A percentile compares a stretch with the other conserved stretches of the same genome.
phyloP scores from a whole-genome alignment of 2,329 filamentous ascomycete genomes.

The Trematosphaeria pertusa region DNA sequence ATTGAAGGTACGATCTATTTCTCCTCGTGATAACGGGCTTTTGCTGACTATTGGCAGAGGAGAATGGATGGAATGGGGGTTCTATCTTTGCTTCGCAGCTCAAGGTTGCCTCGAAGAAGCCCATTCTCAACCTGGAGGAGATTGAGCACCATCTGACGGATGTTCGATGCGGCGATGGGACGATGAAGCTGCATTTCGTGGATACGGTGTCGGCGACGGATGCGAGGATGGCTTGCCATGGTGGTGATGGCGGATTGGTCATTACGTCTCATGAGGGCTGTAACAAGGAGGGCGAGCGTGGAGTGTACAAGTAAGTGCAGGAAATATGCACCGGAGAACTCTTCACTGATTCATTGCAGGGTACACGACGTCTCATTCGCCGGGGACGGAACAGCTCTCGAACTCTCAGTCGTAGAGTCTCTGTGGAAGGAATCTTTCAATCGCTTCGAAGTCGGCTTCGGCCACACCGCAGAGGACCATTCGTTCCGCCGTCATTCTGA shows the following conservation, averaged over 20 bases:
- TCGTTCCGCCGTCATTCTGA: slow-evolving; percentile 37
- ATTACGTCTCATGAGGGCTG: slow-evolving; percentile 48
- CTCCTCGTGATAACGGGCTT: not conserved
- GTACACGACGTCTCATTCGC: slow-evolving; percentile 29
- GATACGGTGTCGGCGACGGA: slow-evolving; percentile 32
- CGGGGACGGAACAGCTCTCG: slow-evolving; percentile 33
- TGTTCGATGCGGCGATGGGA: slow-evolving; percentile 34
- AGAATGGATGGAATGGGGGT: slow-evolving; percentile 31
- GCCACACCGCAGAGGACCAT: slow-evolving; percentile 39
- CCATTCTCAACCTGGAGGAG: slow-evolving; percentile 45
- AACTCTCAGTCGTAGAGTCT: slow-evolving; percentile 30
- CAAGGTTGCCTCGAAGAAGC: slow-evolving; percentile 38
- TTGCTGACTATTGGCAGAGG: slow-evolving; percentile 20
- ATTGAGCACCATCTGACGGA: slow-evolving; percentile 43
- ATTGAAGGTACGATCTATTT: slow-evolving; percentile 34
- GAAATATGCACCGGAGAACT: not conserved
- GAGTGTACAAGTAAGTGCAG: slow-evolving; percentile 39
- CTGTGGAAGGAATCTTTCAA: slow-evolving; percentile 41
- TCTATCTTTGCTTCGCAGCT: slow-evolving; percentile 45
- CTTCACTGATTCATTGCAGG: slow-evolving; percentile 17
- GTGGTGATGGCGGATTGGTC: slow-evolving; percentile 34
- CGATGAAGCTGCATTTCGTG: slow-evolving; percentile 40
- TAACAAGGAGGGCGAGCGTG: slow-evolving; percentile 45
- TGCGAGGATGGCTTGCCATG: slow-evolving; percentile 32
- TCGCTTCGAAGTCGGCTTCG: slow-evolving; percentile 38